Evolutionary conservation across 2,329 filamentous ascomycete genomes (phyloP), one percentile per base, ranked within the genome.

Genomic region (Colletotrichum echinochloae): DNA sequence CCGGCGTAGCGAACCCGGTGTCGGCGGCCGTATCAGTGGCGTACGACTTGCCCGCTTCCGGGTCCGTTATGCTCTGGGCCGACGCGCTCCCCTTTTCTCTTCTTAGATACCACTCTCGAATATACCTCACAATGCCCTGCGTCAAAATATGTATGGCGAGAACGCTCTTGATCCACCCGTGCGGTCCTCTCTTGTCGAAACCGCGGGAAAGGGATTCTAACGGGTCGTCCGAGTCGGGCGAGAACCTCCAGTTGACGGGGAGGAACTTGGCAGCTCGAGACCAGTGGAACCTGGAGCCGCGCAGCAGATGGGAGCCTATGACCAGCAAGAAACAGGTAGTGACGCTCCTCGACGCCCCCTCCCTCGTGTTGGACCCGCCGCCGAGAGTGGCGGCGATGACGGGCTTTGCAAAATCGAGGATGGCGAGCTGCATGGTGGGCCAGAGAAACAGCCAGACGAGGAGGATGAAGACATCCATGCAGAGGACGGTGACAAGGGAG

Each of bases 301-400:
- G 83, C 14, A 86, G 77, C 20, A 87, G 79, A 73, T 89, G 87
- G 33, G 87, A 87, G 18, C 86, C 78, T 52, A 88, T 75, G 52
- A 95, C 90, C 79, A 94, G 91, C 73, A 88, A 83, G 74, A 93
- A 87, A 78, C 91, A 94, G 49, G 91, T 88, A 60, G 92, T 85
- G 56, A 93, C 89, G 77, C 92, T 93, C 76, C 91, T 90, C 65
- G 91, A 90, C 5, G 91, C 90, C 61, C 91, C 90, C 71, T 91
- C 88, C 74, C 87, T 88, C 9, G 90, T 89, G 73, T 88, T 90
- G 9, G 90, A 92, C 70, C 94, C 94, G 71, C 94, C 95, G 72
- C 95, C 95, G 14, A 98, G 84, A 0, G 94, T 97, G 68, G 97
- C 90, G 69, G 95, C 95, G 77, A 98, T 97, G 78, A 97, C 94